Evolutionary conservation across 805 yeast genomes (phyloP), one percentile per base, ranked within the genome.

Genomic region (Yamadazyma tumulicola): DNA sequence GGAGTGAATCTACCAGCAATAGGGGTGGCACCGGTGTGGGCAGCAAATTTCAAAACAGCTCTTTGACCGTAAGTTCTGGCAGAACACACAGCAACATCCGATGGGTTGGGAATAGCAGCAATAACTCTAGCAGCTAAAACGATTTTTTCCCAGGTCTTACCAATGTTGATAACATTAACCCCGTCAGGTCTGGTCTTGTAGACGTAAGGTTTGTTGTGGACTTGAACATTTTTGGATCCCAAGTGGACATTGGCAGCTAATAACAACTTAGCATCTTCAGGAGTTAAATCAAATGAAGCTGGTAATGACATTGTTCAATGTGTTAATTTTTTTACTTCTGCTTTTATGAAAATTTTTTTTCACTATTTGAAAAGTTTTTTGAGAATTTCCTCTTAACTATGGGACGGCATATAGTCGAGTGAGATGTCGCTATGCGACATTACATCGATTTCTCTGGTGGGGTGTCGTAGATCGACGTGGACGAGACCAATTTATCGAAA

Each of bases 1-100:
- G 99, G 99, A 62, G 98, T 93, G 85, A 93, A 93, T 80, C 99
- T 88, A 77, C 99, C 99, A 61, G 98, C 99, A 77, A 93, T 91
- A 69, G 99, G 89, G 58, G 97, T 91, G 57, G 98, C 96, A 74
- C 97, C 97, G 61, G 97, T 89, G 89, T 93, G 97, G 61, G 96
- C 86, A 67, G 99, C 97, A 67, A 84, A 93, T 80, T 93, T 93
- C 74, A 93, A 83, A 57, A 91, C 99, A 67, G 98, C 99, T 81
- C 99, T 93, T 80, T 93, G 99, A 68, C 98, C 99, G 77, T 85
- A 91, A 61, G 97, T 89, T 81, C 97, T 91, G 61, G 97, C 86
- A 53, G 97, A 89, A 64, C 94, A 87, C 61, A 96, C 97, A 69
- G 89, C 97, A 66, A 93, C 96, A 67, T 93, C 99, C 55, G 91